phyloP scores from a whole-genome alignment of 169 alveolate species.

The Perkinsus chesapeaki region DNA sequence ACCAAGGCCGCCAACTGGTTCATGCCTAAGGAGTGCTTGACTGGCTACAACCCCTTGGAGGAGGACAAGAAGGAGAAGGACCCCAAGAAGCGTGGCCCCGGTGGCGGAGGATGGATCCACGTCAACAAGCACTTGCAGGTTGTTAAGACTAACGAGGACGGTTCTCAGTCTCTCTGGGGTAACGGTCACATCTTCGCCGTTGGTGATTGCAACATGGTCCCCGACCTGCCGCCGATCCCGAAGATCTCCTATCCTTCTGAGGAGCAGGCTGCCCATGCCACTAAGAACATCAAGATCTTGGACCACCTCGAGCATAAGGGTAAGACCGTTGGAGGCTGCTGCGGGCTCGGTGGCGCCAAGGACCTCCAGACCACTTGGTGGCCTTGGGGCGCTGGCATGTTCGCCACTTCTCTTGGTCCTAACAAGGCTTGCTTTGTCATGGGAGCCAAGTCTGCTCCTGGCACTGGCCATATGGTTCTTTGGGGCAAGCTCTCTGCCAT shows the following conservation, averaged over 20 bases:
- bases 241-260: conserved; percentile 39
- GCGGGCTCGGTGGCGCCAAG: conserved; percentile 10
- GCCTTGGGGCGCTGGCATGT: conserved; percentile 46
- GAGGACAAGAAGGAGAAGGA: conserved; percentile 11
- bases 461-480: conserved; percentile 23
- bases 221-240: conserved; percentile 22
- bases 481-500: conserved; percentile 36
- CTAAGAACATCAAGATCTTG: conserved; percentile 11
- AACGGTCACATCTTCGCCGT: conserved; percentile 28
- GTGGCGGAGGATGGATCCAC: conserved; percentile 41
- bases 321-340: not conserved
- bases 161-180: conserved; percentile 19
- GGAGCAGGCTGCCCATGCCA: conserved; percentile 23
- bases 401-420: conserved; percentile 35
- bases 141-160: conserved; percentile 10
- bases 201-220: conserved; percentile 39
- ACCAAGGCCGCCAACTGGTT: conserved; percentile 35
- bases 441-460: conserved; percentile 27
- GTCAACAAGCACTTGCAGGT: conserved; percentile 35
- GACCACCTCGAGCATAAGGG: conserved; percentile 16
- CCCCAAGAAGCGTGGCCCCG: conserved; percentile 27
- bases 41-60: conserved; percentile 19
- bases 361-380: conserved; percentile 28
- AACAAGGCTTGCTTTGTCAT: conserved; percentile 34
- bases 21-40: conserved; percentile 28